Evolutionary conservation across 331 rosid species (phyloP), one percentile per base, ranked within the genome.

Genomic region (Acacia concinna): DNA sequence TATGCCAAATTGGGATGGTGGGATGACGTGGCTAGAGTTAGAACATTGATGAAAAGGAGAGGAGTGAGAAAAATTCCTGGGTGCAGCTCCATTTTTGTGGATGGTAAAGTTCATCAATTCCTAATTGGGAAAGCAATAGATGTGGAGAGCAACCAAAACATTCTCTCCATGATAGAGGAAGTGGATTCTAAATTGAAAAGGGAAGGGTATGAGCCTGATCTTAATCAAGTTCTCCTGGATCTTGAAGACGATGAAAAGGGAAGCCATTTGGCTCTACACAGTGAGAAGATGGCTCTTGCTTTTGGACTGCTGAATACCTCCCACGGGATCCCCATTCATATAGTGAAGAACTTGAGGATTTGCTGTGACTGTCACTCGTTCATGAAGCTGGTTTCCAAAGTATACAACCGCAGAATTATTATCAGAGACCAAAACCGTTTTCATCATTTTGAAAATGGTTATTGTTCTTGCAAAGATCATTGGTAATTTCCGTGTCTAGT

Each of bases 251-350:
- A 74, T 76, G 85, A 77, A 52, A 90, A 85, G 68, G 88, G 66
- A 27, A 41, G 57, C 77, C 81, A 68, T 23, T 81, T 86, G 59
- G 56, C 57, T 72, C 86, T 83, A 72, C 88, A 88, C 62, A 90
- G 90, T 77, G 91, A 88, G 79, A 90, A 88, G 85, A 74, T 90
- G 85, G 87, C 91, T 72, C 85, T 88, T 68, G 88, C 88, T 27
- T 90, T 88, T 81, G 92, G 88, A 62, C 68, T 86, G 20, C 28
- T 40, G 51, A 85, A 74, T 68, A 57, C 40, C 2, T 86, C 68
- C 11, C 51, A 73, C 21, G 84, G 81, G 27, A 77, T 72, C 69
- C 83, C 87, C 65, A 81, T 85, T 78, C 87, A 83, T 18, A 81
- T 85, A 72, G 92, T 90, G 78, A 88, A 88, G 70, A 90, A 90